Percentiles rank a stretch among this genome's conserved stretches.
Conservation (phyloP, 2,329 filamentous ascomycete species). For the Diaporthe vaccinii region DNA sequence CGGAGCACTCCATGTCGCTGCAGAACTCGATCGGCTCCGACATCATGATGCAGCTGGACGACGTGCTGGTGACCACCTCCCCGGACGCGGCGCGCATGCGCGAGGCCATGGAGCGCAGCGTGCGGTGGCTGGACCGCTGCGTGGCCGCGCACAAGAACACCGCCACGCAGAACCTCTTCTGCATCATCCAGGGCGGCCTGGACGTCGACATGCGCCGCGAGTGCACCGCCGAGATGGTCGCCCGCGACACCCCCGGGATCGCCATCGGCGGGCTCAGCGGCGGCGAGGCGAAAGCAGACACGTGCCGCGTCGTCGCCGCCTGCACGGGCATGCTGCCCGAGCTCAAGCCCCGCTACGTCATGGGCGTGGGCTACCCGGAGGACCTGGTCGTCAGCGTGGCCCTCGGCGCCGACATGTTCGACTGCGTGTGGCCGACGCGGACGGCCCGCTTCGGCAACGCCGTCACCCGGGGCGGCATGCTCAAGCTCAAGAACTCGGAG, state of each 20-base stretch:
- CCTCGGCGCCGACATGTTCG: conserved; percentile 98
- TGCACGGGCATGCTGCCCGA: conserved; percentile 90
- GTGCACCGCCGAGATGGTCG: conserved; percentile 90
- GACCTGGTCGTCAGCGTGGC: conserved; percentile 94
- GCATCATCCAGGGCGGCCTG: conserved; percentile 96
- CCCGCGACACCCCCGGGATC: conserved; percentile 92
- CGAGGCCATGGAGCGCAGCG: conserved; percentile 93
- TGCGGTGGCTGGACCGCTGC: conserved; percentile 96
- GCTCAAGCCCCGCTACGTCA: conserved; percentile 96
- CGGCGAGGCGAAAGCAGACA: conserved; percentile 93
- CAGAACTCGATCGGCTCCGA: conserved; percentile 98
- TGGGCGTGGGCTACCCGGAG: conserved; percentile 98
- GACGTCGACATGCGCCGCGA: conserved; percentile 87
- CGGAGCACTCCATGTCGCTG: conserved; percentile 94
- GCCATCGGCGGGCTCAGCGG: conserved; percentile 96
- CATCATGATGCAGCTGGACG: conserved; percentile 99
- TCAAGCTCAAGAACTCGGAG: conserved; percentile 84
- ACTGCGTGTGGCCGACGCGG: conserved; percentile 98
- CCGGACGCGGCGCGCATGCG: conserved; percentile 89
- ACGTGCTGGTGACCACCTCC: conserved; percentile 96
- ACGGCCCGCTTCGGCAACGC: conserved; percentile 98
- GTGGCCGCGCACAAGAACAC: conserved; percentile 90
- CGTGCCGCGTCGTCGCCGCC: conserved; percentile 88
- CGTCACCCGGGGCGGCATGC: conserved; percentile 82
- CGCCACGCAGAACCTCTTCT: conserved; percentile 91